phyloP scores from a whole-genome alignment of 2,329 filamentous ascomycete genomes.

The Coniochaeta hoffmannii region DNA sequence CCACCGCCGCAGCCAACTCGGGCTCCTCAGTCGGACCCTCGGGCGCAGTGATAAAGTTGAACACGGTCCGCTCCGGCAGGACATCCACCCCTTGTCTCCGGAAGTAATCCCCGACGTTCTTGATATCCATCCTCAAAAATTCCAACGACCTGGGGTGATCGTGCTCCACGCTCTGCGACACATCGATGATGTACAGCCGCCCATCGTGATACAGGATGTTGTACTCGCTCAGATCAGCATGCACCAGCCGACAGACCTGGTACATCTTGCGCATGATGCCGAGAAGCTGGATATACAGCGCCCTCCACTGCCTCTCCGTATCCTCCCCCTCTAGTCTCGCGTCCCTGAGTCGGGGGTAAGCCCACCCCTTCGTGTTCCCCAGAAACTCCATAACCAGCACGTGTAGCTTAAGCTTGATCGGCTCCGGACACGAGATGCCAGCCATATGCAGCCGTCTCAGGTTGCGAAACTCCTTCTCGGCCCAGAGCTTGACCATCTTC shows the following conservation, averaged over 20 bases:
- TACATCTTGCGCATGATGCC: slow-evolving; percentile 90
- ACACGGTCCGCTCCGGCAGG: slow-evolving; percentile 70
- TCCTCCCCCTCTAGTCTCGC: slow-evolving; percentile 66
- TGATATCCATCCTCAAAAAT: slow-evolving; percentile 96
- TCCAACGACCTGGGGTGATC: slow-evolving; percentile 89
- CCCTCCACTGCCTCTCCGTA: slow-evolving; percentile 63
- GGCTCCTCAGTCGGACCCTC: slow-evolving; percentile 54
- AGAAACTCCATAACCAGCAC: slow-evolving; percentile 94
- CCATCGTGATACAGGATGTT: slow-evolving; percentile 85
- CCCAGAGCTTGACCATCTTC: slow-evolving; percentile 98
- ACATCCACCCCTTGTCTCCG: slow-evolving; percentile 74
- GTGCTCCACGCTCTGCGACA: slow-evolving; percentile 94
- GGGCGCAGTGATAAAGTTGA: slow-evolving; percentile 68
- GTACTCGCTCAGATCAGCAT: slow-evolving; percentile 97
- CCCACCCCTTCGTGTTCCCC: slow-evolving; percentile 77
- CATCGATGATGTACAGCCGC: slow-evolving; percentile 88
- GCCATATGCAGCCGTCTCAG: slow-evolving; percentile 75
- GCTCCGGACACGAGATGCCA: slow-evolving; percentile 85
- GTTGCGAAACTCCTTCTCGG: slow-evolving; percentile 97
- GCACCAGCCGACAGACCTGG: slow-evolving; percentile 83
- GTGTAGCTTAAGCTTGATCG: slow-evolving; percentile 82
- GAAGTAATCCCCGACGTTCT: slow-evolving; percentile 95
- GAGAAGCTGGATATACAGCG: slow-evolving; percentile 75
- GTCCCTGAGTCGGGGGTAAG: slow-evolving; percentile 83
- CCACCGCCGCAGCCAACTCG: slow-evolving; percentile 53